A percentile compares a stretch with the other conserved stretches of the same genome.
phyloP scores from a whole-genome alignment of 2,329 filamentous ascomycete genomes.

The Alternaria brassicae region DNA sequence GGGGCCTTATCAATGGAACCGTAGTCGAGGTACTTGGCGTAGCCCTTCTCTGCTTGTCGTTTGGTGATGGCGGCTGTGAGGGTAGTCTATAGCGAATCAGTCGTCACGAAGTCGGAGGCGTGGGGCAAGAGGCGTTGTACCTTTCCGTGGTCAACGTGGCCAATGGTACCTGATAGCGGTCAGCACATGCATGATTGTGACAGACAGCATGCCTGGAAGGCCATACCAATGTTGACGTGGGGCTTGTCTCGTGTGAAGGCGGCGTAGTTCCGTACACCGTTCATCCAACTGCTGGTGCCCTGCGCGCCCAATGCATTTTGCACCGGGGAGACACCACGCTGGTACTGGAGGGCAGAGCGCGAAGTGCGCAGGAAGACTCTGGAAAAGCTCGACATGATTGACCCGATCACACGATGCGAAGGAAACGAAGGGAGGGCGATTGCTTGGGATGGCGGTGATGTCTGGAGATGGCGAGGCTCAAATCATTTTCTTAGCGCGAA shows the following conservation, averaged over 20 bases:
- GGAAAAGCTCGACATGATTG: slow-evolving; percentile 77
- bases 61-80: slow-evolving; percentile 99
- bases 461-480: slow-evolving; percentile 25
- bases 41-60: slow-evolving; percentile 91
- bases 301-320: slow-evolving; percentile 71
- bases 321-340: slow-evolving; percentile 74
- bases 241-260: slow-evolving; percentile 90
- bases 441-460: slow-evolving; percentile 33
- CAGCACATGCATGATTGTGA: slow-evolving; percentile 18
- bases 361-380: slow-evolving; percentile 85
- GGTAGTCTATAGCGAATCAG: slow-evolving; percentile 72
- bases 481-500: slow-evolving; percentile 45
- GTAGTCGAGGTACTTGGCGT: slow-evolving; percentile 96
- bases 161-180: slow-evolving; percentile 77
- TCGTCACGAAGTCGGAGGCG: slow-evolving; percentile 16
- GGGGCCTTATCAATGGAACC: slow-evolving; percentile 98
- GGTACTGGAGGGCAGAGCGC: slow-evolving; percentile 73
- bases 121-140: slow-evolving; percentile 55
- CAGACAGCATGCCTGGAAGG: not conserved
- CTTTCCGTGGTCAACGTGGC: slow-evolving; percentile 99
- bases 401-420: slow-evolving; percentile 17
- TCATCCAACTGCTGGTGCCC: slow-evolving; percentile 69
- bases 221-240: slow-evolving; percentile 93
- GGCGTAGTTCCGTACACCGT: slow-evolving; percentile 68
- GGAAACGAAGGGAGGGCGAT: slow-evolving; percentile 29